Percentiles rank a stretch among this genome's conserved stretches.
Evolutionary conservation across 352 stramenopile species (phyloP).

Genomic region (Phytophthora aleatoria): DNA sequence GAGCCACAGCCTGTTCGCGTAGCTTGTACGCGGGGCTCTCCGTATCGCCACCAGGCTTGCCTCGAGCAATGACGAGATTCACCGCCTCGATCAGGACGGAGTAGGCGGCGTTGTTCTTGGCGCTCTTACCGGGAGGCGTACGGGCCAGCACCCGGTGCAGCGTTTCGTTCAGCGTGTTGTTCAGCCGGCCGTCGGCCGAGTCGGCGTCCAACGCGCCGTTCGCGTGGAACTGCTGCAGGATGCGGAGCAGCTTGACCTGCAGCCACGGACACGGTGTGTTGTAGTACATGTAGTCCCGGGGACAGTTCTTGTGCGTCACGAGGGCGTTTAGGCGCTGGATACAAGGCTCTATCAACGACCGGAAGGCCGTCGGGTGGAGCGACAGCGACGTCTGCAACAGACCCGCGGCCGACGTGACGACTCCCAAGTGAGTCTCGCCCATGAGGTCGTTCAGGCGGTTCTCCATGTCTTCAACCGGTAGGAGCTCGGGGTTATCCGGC

Average conservation of each 20-base stretch:
- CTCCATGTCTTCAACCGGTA: constrained; percentile 85
- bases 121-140: constrained; percentile 74
- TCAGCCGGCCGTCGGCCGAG: constrained; percentile 38
- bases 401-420: constrained; percentile 93
- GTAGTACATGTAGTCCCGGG: constrained; percentile 98
- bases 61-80: constrained; percentile 96
- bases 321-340: constrained; percentile 92
- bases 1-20: constrained; percentile 90
- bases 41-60: constrained; percentile 58
- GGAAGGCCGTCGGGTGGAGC: constrained; percentile 90
- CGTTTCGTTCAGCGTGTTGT: constrained; percentile 87
- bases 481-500: constrained; percentile 91
- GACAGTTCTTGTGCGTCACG: constrained; percentile 94
- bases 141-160: constrained; percentile 93
- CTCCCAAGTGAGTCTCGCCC: constrained; percentile 92
- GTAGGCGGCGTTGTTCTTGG: constrained; percentile 97
- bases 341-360: constrained; percentile 92
- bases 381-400: constrained; percentile 92
- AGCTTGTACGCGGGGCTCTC: constrained; percentile 74
- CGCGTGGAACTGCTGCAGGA: constrained; percentile 91
- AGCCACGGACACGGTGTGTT: constrained; percentile 96
- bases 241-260: constrained; percentile 92
- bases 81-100: constrained; percentile 97
- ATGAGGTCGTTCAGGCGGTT: constrained; percentile 77
- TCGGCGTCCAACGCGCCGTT: constrained; percentile 62